Percentiles rank a stretch among this genome's conserved stretches.
Conservation (phyloP, 2,329 filamentous ascomycete species). For the Talaromyces verruculosus region DNA sequence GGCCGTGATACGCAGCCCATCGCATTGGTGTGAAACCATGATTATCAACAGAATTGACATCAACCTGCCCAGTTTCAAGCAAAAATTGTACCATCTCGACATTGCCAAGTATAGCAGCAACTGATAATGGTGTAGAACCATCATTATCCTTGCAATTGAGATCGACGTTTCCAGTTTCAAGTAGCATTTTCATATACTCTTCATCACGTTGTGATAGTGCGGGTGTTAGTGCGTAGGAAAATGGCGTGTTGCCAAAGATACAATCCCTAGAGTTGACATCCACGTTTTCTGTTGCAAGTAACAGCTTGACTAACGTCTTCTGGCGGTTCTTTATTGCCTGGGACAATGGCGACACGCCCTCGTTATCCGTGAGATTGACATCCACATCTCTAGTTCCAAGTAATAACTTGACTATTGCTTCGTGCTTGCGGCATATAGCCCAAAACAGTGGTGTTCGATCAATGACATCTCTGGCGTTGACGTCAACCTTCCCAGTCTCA, state of each 20-base stretch:
- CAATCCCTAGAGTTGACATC: not conserved
- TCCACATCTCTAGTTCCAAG: not conserved
- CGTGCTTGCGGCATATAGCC: not conserved
- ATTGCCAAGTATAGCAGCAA: not conserved
- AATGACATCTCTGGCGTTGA: not conserved
- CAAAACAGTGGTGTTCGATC: not conserved
- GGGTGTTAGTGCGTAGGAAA: not conserved
- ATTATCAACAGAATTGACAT: not conserved
- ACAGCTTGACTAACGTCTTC: not conserved
- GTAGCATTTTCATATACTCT: not conserved
- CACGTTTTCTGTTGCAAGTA: not conserved
- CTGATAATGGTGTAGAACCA: not conserved
- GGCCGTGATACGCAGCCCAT: not conserved
- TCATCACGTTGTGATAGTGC: not conserved
- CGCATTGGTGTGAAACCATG: not conserved
- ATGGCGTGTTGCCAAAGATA: not conserved
- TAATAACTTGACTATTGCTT: not conserved
- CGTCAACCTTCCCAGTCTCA: constrained; percentile 18
- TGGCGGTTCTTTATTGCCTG: not conserved
- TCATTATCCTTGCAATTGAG: not conserved
- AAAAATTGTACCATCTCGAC: not conserved
- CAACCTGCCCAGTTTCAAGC: not conserved
- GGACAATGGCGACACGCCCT: not conserved
- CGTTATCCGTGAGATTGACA: not conserved
- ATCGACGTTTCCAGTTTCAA: not conserved